Evolutionary conservation across 2,329 filamentous ascomycete genomes (phyloP), one percentile per base, ranked within the genome.

Genomic region (Fusarium staphyleae): DNA sequence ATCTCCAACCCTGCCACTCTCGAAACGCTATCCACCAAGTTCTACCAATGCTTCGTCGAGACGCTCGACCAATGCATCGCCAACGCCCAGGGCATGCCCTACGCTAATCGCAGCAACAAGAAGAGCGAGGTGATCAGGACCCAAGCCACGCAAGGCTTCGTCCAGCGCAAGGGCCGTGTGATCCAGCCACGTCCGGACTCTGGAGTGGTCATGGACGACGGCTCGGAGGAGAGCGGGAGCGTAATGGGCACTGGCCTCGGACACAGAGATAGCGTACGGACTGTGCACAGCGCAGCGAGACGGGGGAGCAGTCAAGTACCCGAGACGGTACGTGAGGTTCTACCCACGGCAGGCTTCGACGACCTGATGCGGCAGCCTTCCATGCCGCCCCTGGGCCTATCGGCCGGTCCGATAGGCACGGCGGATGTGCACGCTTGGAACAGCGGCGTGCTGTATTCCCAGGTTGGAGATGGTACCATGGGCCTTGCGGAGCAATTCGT

Each of bases 71-170:
- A 70, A 12, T 77, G 74, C 45, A 69, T 73, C 28, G 44, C 61
- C 22, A 60, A 69, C 16, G 74, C 74, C 0, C 70, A 74, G 44
- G 72, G 53, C 34, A 74, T 72, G 69, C 74, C 74, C 1, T 77
- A 77, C 50, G 66, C 72, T 2, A 76, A 76, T 51, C 65, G 74
- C 10, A 76, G 74, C 58, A 76, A 76, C 65, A 76, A 75, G 52
- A 72, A 71, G 51, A 69, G 65, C 39, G 73, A 75, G 29, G 62
- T 69, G 3, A 18, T 56, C 2, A 46, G 66, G 11, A 53, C 60
- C 0, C 61, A 66, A 24, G 16, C 30, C 2, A 44, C 47, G 0
- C 67, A 68, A 5, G 61, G 42, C 14, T 16, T 65, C 13, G 44
- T 60, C 5, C 58, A 63, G 4, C 57, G 69, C 5, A 68, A 71